Conservation (phyloP, 768 basidiomycete species). For the Lactarius sanguifluus region DNA sequence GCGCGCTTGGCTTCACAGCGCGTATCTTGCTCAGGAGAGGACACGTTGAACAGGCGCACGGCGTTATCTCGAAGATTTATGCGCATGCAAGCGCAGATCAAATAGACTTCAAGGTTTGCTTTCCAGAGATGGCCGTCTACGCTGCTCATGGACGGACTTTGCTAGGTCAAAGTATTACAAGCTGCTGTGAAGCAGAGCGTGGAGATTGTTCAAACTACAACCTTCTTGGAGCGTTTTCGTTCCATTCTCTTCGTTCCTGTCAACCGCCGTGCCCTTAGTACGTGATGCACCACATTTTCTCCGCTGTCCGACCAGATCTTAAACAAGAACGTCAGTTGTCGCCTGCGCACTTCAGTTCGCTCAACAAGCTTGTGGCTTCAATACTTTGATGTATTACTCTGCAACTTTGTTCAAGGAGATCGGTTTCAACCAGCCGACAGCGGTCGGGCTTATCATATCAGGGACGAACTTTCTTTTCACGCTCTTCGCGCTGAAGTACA, state of each 20-base stretch:
- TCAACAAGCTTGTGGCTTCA: slow-evolving; percentile 82
- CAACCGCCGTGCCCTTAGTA: slow-evolving; percentile 71
- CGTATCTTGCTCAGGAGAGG: slow-evolving; percentile 66
- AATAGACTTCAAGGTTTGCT: slow-evolving; percentile 58
- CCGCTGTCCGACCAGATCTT: neutral
- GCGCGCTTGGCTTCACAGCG: slow-evolving; percentile 37
- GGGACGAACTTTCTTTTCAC: slow-evolving; percentile 81
- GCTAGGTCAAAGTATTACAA: slow-evolving; percentile 56
- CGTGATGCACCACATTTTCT: slow-evolving; percentile 30
- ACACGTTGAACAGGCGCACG: slow-evolving; percentile 48
- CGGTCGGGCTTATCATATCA: slow-evolving; percentile 75
- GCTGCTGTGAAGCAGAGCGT: slow-evolving; percentile 61
- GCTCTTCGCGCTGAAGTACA: slow-evolving; percentile 69
- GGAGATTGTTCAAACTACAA: slow-evolving; percentile 60
- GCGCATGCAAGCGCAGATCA: slow-evolving; percentile 50
- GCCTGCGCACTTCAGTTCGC: slow-evolving; percentile 80
- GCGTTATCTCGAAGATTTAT: slow-evolving; percentile 68
- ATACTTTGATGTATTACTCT: slow-evolving; percentile 49
- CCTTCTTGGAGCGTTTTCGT: slow-evolving; percentile 48
- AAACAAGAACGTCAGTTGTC: slow-evolving; percentile 50
- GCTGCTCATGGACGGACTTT: neutral
- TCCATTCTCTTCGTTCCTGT: slow-evolving; percentile 54
- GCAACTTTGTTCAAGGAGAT: slow-evolving; percentile 79
- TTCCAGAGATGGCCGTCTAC: neutral
- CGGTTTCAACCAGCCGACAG: slow-evolving; percentile 80